Evolutionary conservation across 169 alveolate species (phyloP), one percentile per base, ranked within the genome.

Genomic region (Condylostoma magnum): DNA sequence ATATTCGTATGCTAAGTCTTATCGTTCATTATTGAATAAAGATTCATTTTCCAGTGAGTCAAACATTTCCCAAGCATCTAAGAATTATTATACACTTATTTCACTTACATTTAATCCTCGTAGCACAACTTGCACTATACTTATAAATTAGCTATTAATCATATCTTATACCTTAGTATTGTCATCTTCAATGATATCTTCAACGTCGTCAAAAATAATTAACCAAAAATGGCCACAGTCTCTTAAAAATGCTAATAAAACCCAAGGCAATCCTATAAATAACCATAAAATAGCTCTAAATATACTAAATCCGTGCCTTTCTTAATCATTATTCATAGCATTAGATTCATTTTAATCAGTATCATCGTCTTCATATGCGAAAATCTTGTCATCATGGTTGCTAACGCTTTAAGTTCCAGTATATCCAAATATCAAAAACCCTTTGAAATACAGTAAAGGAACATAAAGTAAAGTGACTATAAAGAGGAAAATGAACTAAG

Each of bases 211-310:
- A 25, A 37, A 58, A 8, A 58, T 12, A 2, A 36, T 33, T 6
- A 8, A 27, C 53, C 53, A 38, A 38, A 58, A 58, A 37, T 58
- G 47, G 33, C 12, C 34, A 18, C 41, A 3, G 4, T 58, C 71
- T 58, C 71, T 58, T 12, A 58, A 30, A 33, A 38, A 28, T 15
- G 71, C 71, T 31, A 31, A 58, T 8, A 58, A 38, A 15, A 58
- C 8, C 15, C 27, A 38, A 15, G 71, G 71, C 34, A 58, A 15
- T 36, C 71, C 71, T 20, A 38, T 38, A 22, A 33, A 58, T 6
- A 33, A 38, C 71, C 71, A 58, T n/a, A 4, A 1, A 6, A 58
- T 18, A 1, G 56, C 15, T 38, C 3, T 33, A 10, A 38, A 38
- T 6, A 6, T 10, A 28, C 58, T 58, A 15, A 58, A 5, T 5